These are phyloP conservation scores for Colletotrichum sp. DNA, from an alignment of 2,329 filamentous ascomycete species.

Conservation along the genomic window DNA sequence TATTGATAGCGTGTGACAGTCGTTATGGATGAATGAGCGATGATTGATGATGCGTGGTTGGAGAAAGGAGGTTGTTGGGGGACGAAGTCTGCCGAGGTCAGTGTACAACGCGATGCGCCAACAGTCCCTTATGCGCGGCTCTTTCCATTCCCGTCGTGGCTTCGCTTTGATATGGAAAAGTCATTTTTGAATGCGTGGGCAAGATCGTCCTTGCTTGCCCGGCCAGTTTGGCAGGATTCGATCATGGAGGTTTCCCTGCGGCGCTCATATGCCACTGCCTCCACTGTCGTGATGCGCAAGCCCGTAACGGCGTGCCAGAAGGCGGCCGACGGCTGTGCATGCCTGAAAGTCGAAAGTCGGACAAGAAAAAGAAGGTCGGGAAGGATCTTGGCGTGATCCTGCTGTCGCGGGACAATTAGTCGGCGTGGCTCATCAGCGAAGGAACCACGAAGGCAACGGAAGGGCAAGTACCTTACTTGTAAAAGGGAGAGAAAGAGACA, in stretches of 20 bases:
- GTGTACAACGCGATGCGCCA: neutral
- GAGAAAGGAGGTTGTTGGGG: neutral
- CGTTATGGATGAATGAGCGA: neutral
- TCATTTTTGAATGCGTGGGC: rapidly evolving
- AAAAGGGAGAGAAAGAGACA: neutral
- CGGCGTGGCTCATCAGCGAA: rapidly evolving
- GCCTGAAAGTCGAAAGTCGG: rapidly evolving
- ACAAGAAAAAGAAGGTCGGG: rapidly evolving
- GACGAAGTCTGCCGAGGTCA: neutral
- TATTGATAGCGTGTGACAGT: neutral
- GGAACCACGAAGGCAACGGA: neutral
- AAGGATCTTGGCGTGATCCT: neutral
- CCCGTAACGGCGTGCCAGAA: rapidly evolving
- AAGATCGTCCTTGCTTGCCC: no score
- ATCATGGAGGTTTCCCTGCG: neutral
- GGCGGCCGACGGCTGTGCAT: neutral
- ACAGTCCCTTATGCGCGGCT: neutral
- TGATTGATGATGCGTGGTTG: neutral
- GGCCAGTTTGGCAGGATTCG: neutral
- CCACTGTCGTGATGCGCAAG: neutral
- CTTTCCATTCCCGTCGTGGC: neutral
- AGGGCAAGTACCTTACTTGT: neutral
- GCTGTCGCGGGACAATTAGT: neutral
- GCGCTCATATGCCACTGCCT: rapidly evolving
- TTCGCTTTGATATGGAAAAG: neutral